Percentiles rank a stretch among this genome's conserved stretches.
Evolutionary conservation across 75 land plant genomes (phyloP).

Genomic region (Pinus tabuliformis): DNA sequence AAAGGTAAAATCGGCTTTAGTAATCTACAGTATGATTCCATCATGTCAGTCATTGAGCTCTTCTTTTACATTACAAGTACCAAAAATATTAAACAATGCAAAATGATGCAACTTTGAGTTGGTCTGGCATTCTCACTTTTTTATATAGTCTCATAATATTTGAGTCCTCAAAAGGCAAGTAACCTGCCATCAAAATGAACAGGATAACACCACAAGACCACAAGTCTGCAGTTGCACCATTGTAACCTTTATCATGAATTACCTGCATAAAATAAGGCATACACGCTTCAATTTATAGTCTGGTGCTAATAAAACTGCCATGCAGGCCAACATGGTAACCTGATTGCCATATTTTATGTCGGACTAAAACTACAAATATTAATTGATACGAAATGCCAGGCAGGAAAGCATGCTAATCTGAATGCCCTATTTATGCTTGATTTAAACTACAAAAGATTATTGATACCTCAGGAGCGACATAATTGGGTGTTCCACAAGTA

Average conservation of each 20-base stretch:
- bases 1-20: conserved; percentile 74
- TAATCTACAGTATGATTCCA: conserved; percentile 44
- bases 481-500: conserved; percentile 79
- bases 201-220: conserved; percentile 93
- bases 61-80: too few relatives aligned
- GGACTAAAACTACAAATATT: too few relatives aligned
- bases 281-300: too few relatives aligned
- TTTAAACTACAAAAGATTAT: not conserved
- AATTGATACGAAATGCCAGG: not conserved
- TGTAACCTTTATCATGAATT: conserved; percentile 61
- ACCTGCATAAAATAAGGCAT: conserved; percentile 29
- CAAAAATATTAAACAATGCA: too few relatives aligned
- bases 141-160: conserved; percentile 52
- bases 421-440: not conserved
- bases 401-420: too few relatives aligned
- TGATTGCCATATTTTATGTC: too few relatives aligned
- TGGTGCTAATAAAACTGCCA: too few relatives aligned
- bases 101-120: not conserved
- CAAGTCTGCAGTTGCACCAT: conserved; percentile 88
- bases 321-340: too few relatives aligned
- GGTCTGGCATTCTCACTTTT: conserved; percentile 33
- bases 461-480: conserved; percentile 81
- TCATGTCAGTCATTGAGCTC: too few relatives aligned
- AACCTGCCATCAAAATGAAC: conserved; percentile 84
- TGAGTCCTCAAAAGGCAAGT: conserved; percentile 74